A percentile compares a stretch with the other conserved stretches of the same genome.
Evolutionary conservation across 305 asterid species (phyloP).

Genomic region (Fraxinus baroniana): DNA sequence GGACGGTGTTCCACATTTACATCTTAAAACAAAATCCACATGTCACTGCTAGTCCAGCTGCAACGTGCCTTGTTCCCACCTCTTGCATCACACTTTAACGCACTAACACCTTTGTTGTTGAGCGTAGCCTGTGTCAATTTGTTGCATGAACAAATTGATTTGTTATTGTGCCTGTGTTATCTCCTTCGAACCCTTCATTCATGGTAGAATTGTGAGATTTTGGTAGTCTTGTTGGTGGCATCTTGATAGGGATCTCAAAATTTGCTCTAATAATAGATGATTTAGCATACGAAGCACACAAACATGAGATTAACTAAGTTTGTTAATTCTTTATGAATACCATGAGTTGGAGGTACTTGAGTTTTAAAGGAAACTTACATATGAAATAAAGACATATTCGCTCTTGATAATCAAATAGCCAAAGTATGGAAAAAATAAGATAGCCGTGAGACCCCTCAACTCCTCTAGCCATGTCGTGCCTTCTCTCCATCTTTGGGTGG

Average conservation of each 20-base stretch:
- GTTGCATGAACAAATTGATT: background rate
- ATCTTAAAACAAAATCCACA: too few relatives aligned
- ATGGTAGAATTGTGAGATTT: background rate
- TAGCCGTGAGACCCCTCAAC: background rate
- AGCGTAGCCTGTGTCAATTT: background rate
- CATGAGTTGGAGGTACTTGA: background rate
- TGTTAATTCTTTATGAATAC: background rate
- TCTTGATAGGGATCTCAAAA: background rate
- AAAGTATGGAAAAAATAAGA: background rate
- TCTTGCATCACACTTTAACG: background rate
- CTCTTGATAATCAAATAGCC: background rate
- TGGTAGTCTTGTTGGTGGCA: background rate
- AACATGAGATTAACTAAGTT: background rate
- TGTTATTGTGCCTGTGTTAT: background rate
- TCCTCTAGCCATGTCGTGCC: background rate
- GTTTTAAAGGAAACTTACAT: background rate
- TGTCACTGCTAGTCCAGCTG: background rate
- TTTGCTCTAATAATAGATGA: too few relatives aligned
- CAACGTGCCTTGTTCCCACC: background rate
- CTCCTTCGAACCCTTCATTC: background rate
- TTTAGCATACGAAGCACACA: background rate
- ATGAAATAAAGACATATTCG: background rate
- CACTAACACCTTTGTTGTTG: background rate
- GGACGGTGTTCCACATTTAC: too few relatives aligned
- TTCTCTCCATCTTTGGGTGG: background rate